Conservation (phyloP, 208 protist genomes). For the Trypanosoma melophagium region DNA sequence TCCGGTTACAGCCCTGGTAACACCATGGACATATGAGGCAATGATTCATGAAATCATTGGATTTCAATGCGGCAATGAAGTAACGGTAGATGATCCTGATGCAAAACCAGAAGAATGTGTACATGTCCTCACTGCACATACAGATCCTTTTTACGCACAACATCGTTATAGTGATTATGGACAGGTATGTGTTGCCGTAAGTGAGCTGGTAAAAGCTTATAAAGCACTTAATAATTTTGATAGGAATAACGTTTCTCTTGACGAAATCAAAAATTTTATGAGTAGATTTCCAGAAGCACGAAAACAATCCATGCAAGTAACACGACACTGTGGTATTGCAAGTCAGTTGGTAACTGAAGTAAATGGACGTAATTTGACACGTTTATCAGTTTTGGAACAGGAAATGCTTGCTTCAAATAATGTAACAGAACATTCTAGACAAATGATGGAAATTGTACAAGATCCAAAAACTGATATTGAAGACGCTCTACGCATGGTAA, state of each 20-base stretch:
- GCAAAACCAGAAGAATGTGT: conserved; percentile 71
- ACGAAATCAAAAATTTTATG: conserved; percentile 89
- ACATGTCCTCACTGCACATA: conserved; percentile 75
- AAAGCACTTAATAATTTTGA: conserved; percentile 90
- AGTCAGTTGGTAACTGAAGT: conserved; percentile 76
- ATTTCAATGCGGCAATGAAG: conserved; percentile 93
- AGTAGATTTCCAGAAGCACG: conserved; percentile 80
- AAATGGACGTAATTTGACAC: conserved; percentile 80
- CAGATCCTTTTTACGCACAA: conserved; percentile 95
- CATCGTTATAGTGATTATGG: conserved; percentile 97
- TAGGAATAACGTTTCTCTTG: conserved; percentile 73
- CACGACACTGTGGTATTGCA: conserved; percentile 78
- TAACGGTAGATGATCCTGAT: conserved; percentile 74
- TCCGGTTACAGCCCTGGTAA: conserved; percentile 96
- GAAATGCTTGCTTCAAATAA: conserved; percentile 78
- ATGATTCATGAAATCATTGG: conserved; percentile 98
- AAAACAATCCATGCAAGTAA: conserved; percentile 79
- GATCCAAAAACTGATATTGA: conserved; percentile 84
- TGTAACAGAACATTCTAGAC: conserved; percentile 72
- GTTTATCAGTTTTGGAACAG: conserved; percentile 84
- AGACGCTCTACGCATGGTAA: conserved; percentile 72
- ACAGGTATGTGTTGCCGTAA: conserved; percentile 94
- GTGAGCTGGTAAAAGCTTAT: conserved; percentile 94
- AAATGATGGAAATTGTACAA: conserved; percentile 77
- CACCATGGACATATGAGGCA: conserved; percentile 99